phyloP scores from a whole-genome alignment of 441 rosid genomes.

The Jatropha podagrica region DNA sequence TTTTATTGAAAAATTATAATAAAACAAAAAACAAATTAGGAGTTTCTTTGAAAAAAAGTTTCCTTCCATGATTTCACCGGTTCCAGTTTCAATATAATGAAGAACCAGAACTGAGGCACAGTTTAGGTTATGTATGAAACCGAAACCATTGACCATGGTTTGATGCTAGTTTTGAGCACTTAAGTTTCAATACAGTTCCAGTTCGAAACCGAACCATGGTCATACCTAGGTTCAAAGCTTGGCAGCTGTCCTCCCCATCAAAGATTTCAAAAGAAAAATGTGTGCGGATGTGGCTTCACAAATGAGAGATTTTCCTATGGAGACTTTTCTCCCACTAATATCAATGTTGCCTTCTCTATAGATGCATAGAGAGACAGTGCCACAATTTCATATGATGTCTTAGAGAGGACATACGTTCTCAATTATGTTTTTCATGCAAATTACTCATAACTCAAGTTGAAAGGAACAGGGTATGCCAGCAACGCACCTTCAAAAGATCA shows the following conservation, averaged over 20 bases:
- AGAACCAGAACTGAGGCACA: no score
- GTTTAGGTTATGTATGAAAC: no score
- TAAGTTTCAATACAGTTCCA: no score
- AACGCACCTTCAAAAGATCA: slow-evolving; percentile 83
- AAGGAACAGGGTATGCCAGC: neutral
- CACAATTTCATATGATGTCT: neutral
- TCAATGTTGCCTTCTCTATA: neutral
- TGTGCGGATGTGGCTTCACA: neutral
- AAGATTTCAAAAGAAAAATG: neutral
- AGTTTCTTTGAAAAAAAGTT: no score
- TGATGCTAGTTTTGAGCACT: no score
- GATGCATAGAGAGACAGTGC: neutral
- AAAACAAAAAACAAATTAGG: no score
- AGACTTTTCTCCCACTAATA: neutral
- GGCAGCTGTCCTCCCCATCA: neutral
- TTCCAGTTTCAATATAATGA: no score
- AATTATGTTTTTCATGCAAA: neutral
- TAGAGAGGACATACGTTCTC: neutral
- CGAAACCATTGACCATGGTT: no score
- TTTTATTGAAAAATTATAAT: no score
- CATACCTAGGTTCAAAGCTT: no score
- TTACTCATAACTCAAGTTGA: neutral
- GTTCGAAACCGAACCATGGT: no score
- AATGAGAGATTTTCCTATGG: neutral
- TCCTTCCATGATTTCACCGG: no score